phyloP scores from a whole-genome alignment of 495 filamentous ascomycete genomes.

The Neurospora sp. region DNA sequence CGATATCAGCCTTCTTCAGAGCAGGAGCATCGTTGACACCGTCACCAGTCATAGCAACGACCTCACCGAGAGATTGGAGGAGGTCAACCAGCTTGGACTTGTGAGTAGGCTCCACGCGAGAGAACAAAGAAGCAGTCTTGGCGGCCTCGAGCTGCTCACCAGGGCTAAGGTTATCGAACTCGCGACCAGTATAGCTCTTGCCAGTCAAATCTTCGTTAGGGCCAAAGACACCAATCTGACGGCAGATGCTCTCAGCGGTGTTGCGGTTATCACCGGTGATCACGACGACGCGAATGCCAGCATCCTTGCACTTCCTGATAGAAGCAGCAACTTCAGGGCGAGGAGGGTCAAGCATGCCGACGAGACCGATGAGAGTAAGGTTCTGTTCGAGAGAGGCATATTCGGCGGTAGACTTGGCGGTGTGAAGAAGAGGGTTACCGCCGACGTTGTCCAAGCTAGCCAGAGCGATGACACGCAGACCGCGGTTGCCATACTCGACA shows the following conservation, averaged over 20 bases:
- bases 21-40: slow-evolving; percentile 98
- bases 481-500: slow-evolving; percentile 79
- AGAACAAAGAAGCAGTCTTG: slow-evolving; percentile 83
- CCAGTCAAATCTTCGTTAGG: slow-evolving; percentile 70
- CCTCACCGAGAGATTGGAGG: slow-evolving; percentile 83
- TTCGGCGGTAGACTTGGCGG: slow-evolving; percentile 70
- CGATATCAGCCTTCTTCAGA: slow-evolving; percentile 97
- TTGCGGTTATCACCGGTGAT: slow-evolving; percentile 97
- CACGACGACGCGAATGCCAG: slow-evolving; percentile 93
- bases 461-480: slow-evolving; percentile 90
- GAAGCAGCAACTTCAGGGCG: slow-evolving; percentile 84
- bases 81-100: slow-evolving; percentile 96
- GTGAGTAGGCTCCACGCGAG: slow-evolving; percentile 90
- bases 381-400: slow-evolving; percentile 83
- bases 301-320: slow-evolving; percentile 79
- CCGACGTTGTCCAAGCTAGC: slow-evolving; percentile 67
- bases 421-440: slow-evolving; percentile 56
- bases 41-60: slow-evolving; percentile 99
- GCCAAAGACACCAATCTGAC: slow-evolving; percentile 90
- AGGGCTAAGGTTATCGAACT: slow-evolving; percentile 81
- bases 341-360: slow-evolving; percentile 96
- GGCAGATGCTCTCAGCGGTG: slow-evolving; percentile 95
- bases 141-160: slow-evolving; percentile 72
- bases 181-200: slow-evolving; percentile 90
- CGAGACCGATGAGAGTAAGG: slow-evolving; percentile 87